Conservation (phyloP, 306 rosid species). For the Vigna unguiculata region DNA sequence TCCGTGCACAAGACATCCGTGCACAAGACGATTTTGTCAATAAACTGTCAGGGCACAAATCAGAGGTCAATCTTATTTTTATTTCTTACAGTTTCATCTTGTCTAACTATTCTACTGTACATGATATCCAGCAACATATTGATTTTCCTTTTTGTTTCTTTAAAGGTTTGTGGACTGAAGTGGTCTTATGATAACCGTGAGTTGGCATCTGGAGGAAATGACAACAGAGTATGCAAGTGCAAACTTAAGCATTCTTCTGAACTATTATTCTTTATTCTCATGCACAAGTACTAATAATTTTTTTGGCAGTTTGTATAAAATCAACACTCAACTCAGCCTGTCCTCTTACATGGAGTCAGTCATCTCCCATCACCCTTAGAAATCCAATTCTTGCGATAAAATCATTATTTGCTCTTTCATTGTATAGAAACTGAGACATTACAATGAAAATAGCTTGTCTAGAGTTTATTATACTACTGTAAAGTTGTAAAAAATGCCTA, state of each 20-base stretch:
- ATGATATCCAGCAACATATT: conserved; percentile 16
- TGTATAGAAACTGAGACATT: conserved; percentile 26
- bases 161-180: conserved; percentile 93
- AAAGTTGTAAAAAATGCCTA: conserved; percentile 6
- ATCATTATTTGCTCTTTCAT: conserved; percentile 16
- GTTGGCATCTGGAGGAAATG: too few relatives aligned
- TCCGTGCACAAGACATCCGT: too few relatives aligned
- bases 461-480: background rate
- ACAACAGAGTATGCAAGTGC: too few relatives aligned
- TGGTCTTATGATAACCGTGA: too few relatives aligned
- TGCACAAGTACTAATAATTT: conserved; percentile 35
- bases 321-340: conserved; percentile 95
- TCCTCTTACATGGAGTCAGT: conserved; percentile 45
- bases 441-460: conserved; percentile 10
- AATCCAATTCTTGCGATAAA: conserved; percentile 8
- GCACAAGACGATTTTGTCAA: conserved; percentile 88
- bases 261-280: conserved; percentile 42
- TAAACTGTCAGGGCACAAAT: conserved; percentile 93
- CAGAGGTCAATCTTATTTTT: conserved; percentile 75
- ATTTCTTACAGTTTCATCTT: conserved; percentile 41
- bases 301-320: conserved; percentile 83
- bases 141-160: conserved; percentile 42
- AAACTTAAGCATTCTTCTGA: conserved; percentile 23
- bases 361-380: conserved; percentile 15
- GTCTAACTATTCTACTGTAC: conserved; percentile 20